These are phyloP conservation scores for Talaromyces stipitatus DNA, from an alignment of 495 filamentous ascomycete species.

Conservation along the genomic window DNA sequence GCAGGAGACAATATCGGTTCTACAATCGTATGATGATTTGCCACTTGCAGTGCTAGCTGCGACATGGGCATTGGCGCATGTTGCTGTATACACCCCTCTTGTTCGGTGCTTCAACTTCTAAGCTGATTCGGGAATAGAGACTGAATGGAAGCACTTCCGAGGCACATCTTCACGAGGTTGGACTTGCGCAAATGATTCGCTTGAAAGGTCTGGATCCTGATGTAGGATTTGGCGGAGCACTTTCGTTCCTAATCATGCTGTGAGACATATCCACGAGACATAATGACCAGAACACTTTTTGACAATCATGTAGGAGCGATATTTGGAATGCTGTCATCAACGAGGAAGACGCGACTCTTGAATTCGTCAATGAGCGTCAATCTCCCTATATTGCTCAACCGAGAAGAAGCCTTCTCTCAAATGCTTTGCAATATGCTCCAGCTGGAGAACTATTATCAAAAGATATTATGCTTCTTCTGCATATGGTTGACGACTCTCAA, in stretches of 20 bases:
- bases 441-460: neutral
- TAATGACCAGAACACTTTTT: too few relatives aligned
- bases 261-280: neutral
- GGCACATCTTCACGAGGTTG: neutral
- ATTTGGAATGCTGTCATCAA: slow-evolving; percentile 5
- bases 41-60: neutral
- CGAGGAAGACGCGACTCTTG: neutral
- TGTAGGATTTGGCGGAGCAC: slow-evolving; percentile 1
- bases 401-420: neutral
- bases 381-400: neutral
- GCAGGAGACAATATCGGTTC: neutral
- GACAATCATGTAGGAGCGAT: slow-evolving; percentile 3
- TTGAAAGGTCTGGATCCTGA: neutral
- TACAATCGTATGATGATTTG: neutral
- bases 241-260: slow-evolving; percentile 2
- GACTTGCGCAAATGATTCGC: slow-evolving; percentile 1
- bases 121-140: neutral
- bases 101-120: neutral
- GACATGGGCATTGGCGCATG: slow-evolving; percentile 1
- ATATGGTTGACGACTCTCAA: neutral
- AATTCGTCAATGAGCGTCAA: neutral
- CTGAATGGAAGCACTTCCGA: neutral
- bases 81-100: neutral
- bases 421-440: neutral
- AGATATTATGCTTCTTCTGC: neutral